These are phyloP conservation scores for Chloris gayana DNA, from an alignment of 176 grass and related monocot genomes.

Conservation along the genomic window DNA sequence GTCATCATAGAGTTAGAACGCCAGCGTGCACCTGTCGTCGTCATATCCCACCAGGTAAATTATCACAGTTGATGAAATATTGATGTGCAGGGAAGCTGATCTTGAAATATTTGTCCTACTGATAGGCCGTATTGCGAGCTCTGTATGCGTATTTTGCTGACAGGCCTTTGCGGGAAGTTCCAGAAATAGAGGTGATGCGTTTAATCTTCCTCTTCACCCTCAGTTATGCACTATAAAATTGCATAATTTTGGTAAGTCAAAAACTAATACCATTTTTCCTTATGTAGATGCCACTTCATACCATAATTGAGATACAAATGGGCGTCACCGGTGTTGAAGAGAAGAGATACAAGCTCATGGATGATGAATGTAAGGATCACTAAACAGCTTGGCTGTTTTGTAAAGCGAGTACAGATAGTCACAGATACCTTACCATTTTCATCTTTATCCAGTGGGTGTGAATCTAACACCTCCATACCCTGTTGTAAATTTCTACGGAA, in stretches of 20 bases:
- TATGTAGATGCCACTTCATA: constrained; percentile 85
- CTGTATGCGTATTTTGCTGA: constrained; percentile 95
- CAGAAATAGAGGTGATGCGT: constrained; percentile 74
- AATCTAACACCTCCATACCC: background rate
- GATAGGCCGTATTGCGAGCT: constrained; percentile 85
- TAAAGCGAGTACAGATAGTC: constrained; percentile 29
- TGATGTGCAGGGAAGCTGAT: background rate
- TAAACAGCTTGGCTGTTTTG: background rate
- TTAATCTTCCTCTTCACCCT: background rate
- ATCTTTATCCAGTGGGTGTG: background rate
- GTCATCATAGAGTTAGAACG: constrained; percentile 99
- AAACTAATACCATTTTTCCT: constrained; percentile 12
- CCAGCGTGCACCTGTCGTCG: constrained; percentile 92
- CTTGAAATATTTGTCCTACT: constrained; percentile 28
- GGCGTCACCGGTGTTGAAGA: constrained; percentile 89
- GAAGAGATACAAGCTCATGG: constrained; percentile 97
- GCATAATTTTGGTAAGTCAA: background rate
- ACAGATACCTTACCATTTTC: constrained; percentile 5
- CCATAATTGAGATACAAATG: constrained; percentile 99
- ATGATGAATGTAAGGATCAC: constrained; percentile 19
- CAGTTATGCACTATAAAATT: background rate
- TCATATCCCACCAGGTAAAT: constrained; percentile 98
- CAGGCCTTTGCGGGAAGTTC: constrained; percentile 88
- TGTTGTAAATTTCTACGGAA: constrained; percentile 7
- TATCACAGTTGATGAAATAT: constrained; percentile 4